Conservation (phyloP, 2,329 filamentous ascomycete genomes). For the Thielaviopsis populi region DNA sequence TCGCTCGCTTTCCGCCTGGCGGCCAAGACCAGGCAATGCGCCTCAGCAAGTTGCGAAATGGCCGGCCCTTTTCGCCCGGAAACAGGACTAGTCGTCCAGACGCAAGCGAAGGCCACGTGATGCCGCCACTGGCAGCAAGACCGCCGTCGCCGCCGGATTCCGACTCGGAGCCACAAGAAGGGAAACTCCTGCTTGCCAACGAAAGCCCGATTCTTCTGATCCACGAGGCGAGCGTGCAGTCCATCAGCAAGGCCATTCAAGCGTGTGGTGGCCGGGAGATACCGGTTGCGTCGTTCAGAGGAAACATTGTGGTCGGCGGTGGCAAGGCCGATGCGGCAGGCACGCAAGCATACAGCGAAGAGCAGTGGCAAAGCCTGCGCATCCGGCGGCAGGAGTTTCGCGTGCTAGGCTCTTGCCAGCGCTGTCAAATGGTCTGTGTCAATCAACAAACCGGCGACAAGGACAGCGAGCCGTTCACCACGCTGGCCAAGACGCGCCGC, state of each 20-base stretch:
- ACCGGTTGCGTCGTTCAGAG: conserved; percentile 63
- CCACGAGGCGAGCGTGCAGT: conserved; percentile 62
- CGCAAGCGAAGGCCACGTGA: not conserved
- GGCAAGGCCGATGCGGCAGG: conserved; percentile 28
- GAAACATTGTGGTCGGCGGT: conserved; percentile 67
- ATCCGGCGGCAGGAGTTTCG: conserved; percentile 52
- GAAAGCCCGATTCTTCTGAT: conserved; percentile 86
- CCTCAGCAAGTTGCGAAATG: conserved; percentile 42
- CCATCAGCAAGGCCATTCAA: conserved; percentile 35
- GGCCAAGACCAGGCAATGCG: conserved; percentile 44
- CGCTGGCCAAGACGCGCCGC: conserved; percentile 71
- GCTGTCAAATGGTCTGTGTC: conserved; percentile 94
- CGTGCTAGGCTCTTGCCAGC: conserved; percentile 67
- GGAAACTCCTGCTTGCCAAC: conserved; percentile 67
- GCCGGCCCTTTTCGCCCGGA: not conserved
- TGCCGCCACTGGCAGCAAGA: conserved; percentile 31
- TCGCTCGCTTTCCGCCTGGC: conserved; percentile 69
- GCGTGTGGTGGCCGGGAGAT: conserved; percentile 26
- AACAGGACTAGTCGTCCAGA: conserved; percentile 20
- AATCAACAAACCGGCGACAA: conserved; percentile 68
- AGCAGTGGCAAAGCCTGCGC: conserved; percentile 53
- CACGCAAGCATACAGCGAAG: conserved; percentile 54
- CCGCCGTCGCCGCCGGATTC: conserved; percentile 41
- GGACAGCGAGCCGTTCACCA: conserved; percentile 75
- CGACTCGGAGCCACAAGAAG: conserved; percentile 31